Conservation (phyloP, 1,139 yeast species). For the Scheffersomyces titani region DNA sequence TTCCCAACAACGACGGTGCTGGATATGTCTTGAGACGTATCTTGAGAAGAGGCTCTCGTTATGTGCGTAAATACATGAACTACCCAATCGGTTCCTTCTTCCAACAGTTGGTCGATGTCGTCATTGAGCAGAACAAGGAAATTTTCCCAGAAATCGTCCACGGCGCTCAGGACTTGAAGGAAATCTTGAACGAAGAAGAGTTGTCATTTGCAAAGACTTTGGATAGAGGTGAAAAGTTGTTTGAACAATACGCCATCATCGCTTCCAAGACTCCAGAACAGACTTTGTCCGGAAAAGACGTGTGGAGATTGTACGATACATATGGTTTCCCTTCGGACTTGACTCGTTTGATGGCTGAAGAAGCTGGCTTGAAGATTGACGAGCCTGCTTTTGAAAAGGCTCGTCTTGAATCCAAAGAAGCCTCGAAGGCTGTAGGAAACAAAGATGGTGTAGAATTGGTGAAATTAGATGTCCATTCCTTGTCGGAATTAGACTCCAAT, state of each 20-base stretch:
- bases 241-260: conserved; percentile 85
- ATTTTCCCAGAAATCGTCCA: conserved; percentile 87
- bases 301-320: conserved; percentile 98
- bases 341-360: conserved; percentile 98
- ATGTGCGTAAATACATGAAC: conserved; percentile 93
- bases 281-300: conserved; percentile 87
- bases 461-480: conserved; percentile 87
- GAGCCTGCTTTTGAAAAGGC: conserved; percentile 91
- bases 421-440: conserved; percentile 82
- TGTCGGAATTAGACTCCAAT: conserved; percentile 62
- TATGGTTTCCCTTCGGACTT: conserved; percentile 99
- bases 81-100: conserved; percentile 94
- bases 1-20: conserved; percentile 98
- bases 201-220: conserved; percentile 90
- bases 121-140: conserved; percentile 83
- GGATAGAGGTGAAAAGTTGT: conserved; percentile 96
- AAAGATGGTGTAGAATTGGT: conserved; percentile 62
- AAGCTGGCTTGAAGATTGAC: conserved; percentile 91
- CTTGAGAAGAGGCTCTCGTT: conserved; percentile 96
- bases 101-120: conserved; percentile 88
- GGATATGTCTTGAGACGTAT: conserved; percentile 97
- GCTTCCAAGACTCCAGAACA: conserved; percentile 77
- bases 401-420: conserved; percentile 84
- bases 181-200: conserved; percentile 94
- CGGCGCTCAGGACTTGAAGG: conserved; percentile 76